Base-by-base conservation (phyloP, 2,329 filamentous ascomycete species). In the Emericellopsis atlantica region DNA sequence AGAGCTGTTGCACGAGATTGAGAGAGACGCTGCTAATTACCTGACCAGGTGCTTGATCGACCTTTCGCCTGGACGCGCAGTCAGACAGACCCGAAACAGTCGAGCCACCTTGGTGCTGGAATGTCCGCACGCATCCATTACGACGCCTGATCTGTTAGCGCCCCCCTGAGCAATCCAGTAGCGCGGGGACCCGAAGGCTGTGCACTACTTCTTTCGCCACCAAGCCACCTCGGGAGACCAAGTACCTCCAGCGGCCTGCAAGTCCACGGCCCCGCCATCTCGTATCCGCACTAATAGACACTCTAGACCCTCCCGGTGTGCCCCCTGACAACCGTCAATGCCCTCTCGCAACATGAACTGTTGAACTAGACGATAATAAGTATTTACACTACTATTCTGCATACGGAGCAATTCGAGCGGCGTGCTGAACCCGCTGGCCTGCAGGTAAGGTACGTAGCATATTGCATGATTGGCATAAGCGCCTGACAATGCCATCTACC, bases 251-350 rank as follows among this genome's bases (percentile, higher is more conserved):
- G 14, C 23, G 11, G 26, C 16, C 33, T 31, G 12, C 15, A n/a
- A n/a, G 8, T 24, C 34, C 11, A 18, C 18, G 18, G 31, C 9
- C 14, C 26, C 14, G 8, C 26, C 26, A 24, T 42, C 36, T 39
- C 40, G 36, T 39, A 39, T 39, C 16, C 34, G 26, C 31, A 16
- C 40, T 42, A 42, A 42, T 36, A 42, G 22, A 5, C n/a, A 14
- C 18, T 10, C 5, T 18, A 32, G 31, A 18, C 14, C 36, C 36
- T 18, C 21, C 24, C 12, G 11, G 16, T 16, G 29, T 18, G 16
- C 39, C 39, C 39, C 38, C 36, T 38, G 22, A 29, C 26, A 29
- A 29, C 9, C 8, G 26, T 12, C 26, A 29, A 29, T 9, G 5
- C 18, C 5, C 5, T 5, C 18, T 21, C 18, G 18, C 18, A 21